A percentile compares a stretch with the other conserved stretches of the same genome.
Evolutionary conservation across 768 basidiomycete genomes (phyloP).

Genomic region (Kwoniella bestiolae): DNA sequence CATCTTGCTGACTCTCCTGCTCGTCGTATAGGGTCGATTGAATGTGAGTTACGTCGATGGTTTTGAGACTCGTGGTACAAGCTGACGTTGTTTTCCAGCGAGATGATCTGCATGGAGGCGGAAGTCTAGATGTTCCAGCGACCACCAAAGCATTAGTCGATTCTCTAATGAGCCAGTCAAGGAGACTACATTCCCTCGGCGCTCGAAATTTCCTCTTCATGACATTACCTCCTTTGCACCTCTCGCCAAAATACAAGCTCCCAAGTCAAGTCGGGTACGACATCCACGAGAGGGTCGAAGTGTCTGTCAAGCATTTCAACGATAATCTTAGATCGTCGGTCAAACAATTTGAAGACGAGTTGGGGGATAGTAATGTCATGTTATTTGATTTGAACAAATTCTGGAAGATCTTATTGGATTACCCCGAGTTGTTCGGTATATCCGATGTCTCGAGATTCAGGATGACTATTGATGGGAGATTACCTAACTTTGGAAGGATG

Average conservation of each 20-base stretch:
- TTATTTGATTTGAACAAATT: constrained; percentile 20
- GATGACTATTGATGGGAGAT: constrained; percentile 20
- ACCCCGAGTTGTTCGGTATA: constrained; percentile 26
- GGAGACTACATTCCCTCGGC: constrained; percentile 10
- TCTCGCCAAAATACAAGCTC: constrained; percentile 25
- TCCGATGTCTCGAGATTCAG: constrained; percentile 21
- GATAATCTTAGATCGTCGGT: not conserved
- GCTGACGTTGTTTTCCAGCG: not conserved
- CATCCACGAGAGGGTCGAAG: constrained; percentile 9
- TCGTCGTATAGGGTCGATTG: constrained; percentile 6
- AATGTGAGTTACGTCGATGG: constrained; percentile 1
- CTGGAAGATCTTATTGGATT: constrained; percentile 15
- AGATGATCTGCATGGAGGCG: constrained; percentile 20
- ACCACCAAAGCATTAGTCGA: constrained; percentile 13
- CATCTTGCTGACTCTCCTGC: not conserved
- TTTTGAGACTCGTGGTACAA: not conserved
- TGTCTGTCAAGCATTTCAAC: constrained; percentile 13
- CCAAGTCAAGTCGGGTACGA: constrained; percentile 21
- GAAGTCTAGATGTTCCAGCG: constrained; percentile 9
- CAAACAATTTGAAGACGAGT: not conserved
- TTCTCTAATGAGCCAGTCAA: not conserved
- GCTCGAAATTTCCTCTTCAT: constrained; percentile 20
- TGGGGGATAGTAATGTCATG: constrained; percentile 18
- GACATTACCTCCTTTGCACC: constrained; percentile 17
- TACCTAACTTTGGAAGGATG: constrained; percentile 22